Evolutionary conservation across 2,329 filamentous ascomycete genomes (phyloP).

Genomic region (Pyrenophora tritici-repentis): DNA sequence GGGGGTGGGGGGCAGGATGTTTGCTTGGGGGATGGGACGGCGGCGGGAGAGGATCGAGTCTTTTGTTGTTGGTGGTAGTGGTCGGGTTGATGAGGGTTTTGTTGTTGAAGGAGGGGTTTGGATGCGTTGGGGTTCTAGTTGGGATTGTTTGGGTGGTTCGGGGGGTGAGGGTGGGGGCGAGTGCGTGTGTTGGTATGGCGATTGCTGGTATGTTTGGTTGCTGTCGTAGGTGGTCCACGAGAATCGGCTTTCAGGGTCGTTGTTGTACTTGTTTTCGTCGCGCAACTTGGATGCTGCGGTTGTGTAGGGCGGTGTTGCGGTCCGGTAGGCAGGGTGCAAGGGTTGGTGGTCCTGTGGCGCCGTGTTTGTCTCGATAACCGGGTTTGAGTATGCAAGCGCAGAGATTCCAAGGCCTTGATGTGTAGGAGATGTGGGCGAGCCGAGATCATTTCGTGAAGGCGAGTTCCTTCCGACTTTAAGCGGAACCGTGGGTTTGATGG

Average conservation of each 20-base stretch:
- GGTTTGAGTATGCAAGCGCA: constrained; percentile 31
- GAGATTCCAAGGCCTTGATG: constrained; percentile 31
- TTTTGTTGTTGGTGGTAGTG: not conserved
- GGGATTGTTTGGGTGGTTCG: constrained; percentile 40
- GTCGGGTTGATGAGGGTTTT: not conserved
- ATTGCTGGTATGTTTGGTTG: constrained; percentile 48
- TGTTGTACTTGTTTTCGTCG: constrained; percentile 22
- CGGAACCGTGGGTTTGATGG: constrained; percentile 51
- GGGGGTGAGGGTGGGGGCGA: constrained; percentile 51
- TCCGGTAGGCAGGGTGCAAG: constrained; percentile 22
- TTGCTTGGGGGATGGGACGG: constrained; percentile 35
- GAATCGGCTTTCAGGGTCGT: constrained; percentile 34
- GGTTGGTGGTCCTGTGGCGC: constrained; percentile 8
- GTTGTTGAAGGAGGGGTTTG: constrained; percentile 14
- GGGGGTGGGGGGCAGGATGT: constrained; percentile 20
- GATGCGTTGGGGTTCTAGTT: not conserved
- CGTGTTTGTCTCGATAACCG: constrained; percentile 16
- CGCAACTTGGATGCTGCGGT: constrained; percentile 28
- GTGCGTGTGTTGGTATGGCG: constrained; percentile 30
- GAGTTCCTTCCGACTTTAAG: constrained; percentile 49
- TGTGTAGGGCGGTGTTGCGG: constrained; percentile 34
- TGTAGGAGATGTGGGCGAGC: constrained; percentile 37
- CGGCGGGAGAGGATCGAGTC: constrained; percentile 39
- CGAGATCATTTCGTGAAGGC: constrained; percentile 39
- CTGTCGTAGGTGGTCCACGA: constrained; percentile 45